Conservation (phyloP, 805 yeast species). For the Yamadazyma laniorum region DNA sequence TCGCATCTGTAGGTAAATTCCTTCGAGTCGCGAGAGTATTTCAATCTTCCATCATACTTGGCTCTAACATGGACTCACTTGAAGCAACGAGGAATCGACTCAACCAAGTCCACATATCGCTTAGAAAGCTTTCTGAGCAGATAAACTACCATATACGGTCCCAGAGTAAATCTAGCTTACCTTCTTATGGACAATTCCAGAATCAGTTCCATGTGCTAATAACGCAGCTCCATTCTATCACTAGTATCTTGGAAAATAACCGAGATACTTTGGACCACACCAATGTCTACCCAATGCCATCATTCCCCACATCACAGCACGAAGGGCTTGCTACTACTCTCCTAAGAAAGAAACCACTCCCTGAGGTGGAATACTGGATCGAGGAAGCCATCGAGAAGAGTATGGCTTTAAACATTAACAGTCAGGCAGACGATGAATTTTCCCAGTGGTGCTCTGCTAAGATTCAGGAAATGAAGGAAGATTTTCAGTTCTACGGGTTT, state of each 20-base stretch:
- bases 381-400: slow-evolving; percentile 28
- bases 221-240: slow-evolving; percentile 79
- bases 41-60: no score
- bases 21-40: no score
- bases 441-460: slow-evolving; percentile 64
- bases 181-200: slow-evolving; percentile 64
- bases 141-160: slow-evolving; percentile 34
- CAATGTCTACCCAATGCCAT: slow-evolving; percentile 79
- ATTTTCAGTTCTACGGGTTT: slow-evolving; percentile 63
- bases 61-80: slow-evolving; percentile 32
- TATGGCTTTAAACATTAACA: slow-evolving; percentile 15
- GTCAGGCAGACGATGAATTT: slow-evolving; percentile 48
- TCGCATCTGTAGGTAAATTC: slow-evolving; percentile 6
- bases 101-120: slow-evolving; percentile 42
- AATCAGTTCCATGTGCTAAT: slow-evolving; percentile 80
- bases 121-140: slow-evolving; percentile 38
- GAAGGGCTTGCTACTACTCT: slow-evolving; percentile 81
- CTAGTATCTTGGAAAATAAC: slow-evolving; percentile 62
- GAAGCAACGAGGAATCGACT: slow-evolving; percentile 41
- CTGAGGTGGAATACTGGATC: slow-evolving; percentile 90
- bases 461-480: slow-evolving; percentile 52
- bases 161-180: slow-evolving; percentile 38
- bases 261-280: slow-evolving; percentile 59
- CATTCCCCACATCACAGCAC: slow-evolving; percentile 82
- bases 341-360: slow-evolving; percentile 80